phyloP scores from a whole-genome alignment of 2,329 filamentous ascomycete species.

The Coleophoma crateriformis region DNA sequence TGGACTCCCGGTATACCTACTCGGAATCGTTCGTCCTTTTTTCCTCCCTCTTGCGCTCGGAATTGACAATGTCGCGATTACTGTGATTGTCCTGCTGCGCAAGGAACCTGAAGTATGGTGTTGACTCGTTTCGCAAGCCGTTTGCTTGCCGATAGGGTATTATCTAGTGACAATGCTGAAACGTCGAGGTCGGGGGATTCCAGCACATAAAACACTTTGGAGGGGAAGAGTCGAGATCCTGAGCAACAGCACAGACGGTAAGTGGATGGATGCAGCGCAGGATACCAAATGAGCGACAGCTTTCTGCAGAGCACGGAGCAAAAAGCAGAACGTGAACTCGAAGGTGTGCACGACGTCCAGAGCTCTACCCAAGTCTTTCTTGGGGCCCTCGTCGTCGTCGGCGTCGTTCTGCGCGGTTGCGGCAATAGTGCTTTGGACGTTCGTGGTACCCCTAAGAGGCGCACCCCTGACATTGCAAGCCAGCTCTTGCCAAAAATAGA shows the following conservation, averaged over 20 bases:
- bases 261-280: background rate
- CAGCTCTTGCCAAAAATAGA: background rate
- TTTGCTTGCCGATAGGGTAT: constrained; percentile 7
- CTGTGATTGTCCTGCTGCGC: too few relatives aligned
- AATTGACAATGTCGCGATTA: background rate
- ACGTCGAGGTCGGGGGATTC: constrained; percentile 8
- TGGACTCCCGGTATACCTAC: constrained; percentile 2
- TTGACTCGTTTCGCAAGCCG: constrained; percentile 12
- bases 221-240: background rate
- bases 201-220: constrained; percentile 12
- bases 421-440: background rate
- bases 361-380: too few relatives aligned
- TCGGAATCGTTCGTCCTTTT: constrained; percentile 6
- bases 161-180: constrained; percentile 12
- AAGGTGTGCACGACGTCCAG: too few relatives aligned
- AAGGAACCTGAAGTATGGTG: constrained; percentile 9
- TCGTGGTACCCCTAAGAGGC: background rate
- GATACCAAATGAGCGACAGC: background rate
- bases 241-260: background rate
- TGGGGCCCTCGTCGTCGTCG: too few relatives aligned
- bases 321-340: too few relatives aligned
- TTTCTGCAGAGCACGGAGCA: too few relatives aligned
- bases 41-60: background rate
- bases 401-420: too few relatives aligned
- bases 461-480: background rate